A percentile compares a stretch with the other conserved stretches of the same genome.
Evolutionary conservation across 1,284 basidiomycete genomes (phyloP).

Genomic region (Spongiforma sp.): DNA sequence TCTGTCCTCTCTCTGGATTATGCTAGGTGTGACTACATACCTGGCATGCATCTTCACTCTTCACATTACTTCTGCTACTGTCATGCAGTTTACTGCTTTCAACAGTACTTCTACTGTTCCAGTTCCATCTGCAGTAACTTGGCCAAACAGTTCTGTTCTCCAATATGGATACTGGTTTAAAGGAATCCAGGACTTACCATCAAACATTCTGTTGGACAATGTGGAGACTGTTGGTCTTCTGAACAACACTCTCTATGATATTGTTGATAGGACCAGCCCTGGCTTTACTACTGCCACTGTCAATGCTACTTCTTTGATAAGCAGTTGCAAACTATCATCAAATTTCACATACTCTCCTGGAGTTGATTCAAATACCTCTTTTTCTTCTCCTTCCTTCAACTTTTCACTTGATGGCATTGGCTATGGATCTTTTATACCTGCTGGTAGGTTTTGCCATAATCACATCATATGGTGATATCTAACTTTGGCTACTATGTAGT

Average conservation of each 20-base stretch:
- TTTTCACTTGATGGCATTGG: neutral
- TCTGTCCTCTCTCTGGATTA: neutral
- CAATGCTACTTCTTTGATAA: neutral
- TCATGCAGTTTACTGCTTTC: conserved; percentile 19
- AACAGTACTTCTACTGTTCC: neutral
- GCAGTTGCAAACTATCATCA: neutral
- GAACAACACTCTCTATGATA: conserved; percentile 8
- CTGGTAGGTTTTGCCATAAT: neutral
- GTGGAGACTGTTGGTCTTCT: conserved; percentile 6
- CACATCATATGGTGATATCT: neutral
- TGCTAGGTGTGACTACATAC: conserved; percentile 12
- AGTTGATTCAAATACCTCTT: neutral
- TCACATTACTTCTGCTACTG: conserved; percentile 12
- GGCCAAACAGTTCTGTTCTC: neutral
- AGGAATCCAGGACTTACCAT: neutral
- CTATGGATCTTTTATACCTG: neutral
- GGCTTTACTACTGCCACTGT: neutral
- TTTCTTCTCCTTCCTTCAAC: neutral
- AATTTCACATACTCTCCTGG: neutral
- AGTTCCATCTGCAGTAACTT: neutral
- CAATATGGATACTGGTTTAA: neutral
- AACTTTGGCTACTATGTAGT: too few species aligned
- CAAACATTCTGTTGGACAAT: neutral
- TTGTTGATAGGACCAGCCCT: neutral
- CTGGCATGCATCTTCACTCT: conserved; percentile 11